A percentile compares a stretch with the other conserved stretches of the same genome.
These are phyloP conservation scores for Penicillium polonicum DNA, from an alignment of 2,329 filamentous ascomycete species.

Conservation along the genomic window DNA sequence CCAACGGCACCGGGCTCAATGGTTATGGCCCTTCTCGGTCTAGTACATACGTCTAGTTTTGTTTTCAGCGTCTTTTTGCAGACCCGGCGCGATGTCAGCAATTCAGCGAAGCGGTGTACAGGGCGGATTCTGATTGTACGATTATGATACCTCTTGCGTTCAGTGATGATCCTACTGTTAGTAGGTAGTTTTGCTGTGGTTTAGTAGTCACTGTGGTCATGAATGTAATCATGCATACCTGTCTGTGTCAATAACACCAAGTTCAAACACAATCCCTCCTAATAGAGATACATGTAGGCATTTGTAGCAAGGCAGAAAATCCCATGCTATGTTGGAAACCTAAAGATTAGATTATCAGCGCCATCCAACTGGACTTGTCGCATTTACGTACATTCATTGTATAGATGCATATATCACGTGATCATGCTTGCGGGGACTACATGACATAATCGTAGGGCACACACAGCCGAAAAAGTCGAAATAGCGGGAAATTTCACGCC, in stretches of 20 bases:
- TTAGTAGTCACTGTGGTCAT: background rate
- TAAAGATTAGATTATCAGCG: background rate
- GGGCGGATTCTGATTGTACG: slow-evolving; percentile 39
- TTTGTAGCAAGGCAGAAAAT: background rate
- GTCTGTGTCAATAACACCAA: background rate
- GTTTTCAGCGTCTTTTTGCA: slow-evolving; percentile 24
- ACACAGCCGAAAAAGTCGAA: slow-evolving; percentile 33
- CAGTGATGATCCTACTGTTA: slow-evolving; percentile 25
- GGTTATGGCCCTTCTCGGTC: slow-evolving; percentile 37
- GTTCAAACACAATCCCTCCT: background rate
- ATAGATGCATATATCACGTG: slow-evolving; percentile 9
- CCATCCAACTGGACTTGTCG: background rate
- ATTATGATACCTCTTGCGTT: slow-evolving; percentile 45
- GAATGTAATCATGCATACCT: background rate
- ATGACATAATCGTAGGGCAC: slow-evolving; percentile 34
- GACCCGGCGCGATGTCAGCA: slow-evolving; percentile 20
- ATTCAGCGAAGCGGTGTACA: slow-evolving; percentile 30
- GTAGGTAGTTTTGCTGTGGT: slow-evolving; percentile 10
- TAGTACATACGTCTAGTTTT: slow-evolving; percentile 44
- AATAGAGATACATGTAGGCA: background rate
- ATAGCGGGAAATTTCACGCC: slow-evolving; percentile 25
- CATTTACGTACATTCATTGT: background rate
- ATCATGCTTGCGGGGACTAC: background rate
- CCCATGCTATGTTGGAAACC: too few relatives aligned
- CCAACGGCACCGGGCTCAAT: slow-evolving; percentile 33